Base-by-base conservation (phyloP, 805 yeast species). In the Candida andamanensis region DNA sequence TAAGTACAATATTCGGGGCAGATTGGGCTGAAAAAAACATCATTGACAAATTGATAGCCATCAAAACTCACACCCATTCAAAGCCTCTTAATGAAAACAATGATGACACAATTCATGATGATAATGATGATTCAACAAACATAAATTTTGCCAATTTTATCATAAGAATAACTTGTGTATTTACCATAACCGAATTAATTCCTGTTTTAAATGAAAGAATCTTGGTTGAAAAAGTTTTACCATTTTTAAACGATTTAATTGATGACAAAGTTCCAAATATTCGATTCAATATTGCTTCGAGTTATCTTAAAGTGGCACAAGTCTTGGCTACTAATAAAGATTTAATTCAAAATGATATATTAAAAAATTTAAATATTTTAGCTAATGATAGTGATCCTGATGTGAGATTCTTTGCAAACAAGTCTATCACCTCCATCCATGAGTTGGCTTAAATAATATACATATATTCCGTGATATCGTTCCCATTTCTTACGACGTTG, bases 231-330 rank as follows among this genome's bases (percentile, higher is more conserved):
- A 79, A 80, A 44, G 74, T 89, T 27, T 65, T 87, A 47, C 96
- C 97, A 15, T 89, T 85, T 50, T 68, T 92, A 39, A 71, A 77
- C 44, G 77, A 74, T 29, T 68, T 90, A 47, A 69, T 78, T 24
- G 68, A 67, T 23, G 98, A 92, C 60, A 72, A 78, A 6, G 97
- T 92, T 35, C 96, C 99, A 47, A 92, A 92, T 58, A 89, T 92
- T 41, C 75, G 97, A 52, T 92, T 92, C 66, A 92, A 89, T 60
- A 87, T 84, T 41, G 97, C 99, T 17, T 87, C 86, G 58, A 75
- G 95, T 11, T 77, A 83, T 50, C 70, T 75, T 25, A 63, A 69
- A 16, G 67, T 83, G 20, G 78, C 78, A 5, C 74, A 76, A 48
- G 66, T 77, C 11, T 60, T 84, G 36, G 39, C 42, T 17, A 29